Percentiles rank a stretch among this genome's conserved stretches.
Conservation (phyloP, 2,329 filamentous ascomycete genomes). For the Stagonosporopsis rhizophila region DNA sequence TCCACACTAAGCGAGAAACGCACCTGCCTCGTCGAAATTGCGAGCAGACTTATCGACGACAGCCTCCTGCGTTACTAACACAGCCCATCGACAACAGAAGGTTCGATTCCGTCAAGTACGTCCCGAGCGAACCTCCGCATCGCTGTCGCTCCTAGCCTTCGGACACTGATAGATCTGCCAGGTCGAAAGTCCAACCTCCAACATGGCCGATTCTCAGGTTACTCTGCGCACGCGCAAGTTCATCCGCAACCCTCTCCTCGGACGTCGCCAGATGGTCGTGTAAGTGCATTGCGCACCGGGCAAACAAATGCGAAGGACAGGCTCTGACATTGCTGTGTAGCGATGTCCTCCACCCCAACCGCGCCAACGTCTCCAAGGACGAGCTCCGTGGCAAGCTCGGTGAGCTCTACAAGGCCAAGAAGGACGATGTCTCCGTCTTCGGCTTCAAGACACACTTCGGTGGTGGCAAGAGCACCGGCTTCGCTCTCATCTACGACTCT, state of each 20-base stretch:
- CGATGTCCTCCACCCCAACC: conserved; percentile 99
- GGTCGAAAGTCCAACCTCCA: conserved; percentile 54
- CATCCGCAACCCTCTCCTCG: conserved; percentile 99
- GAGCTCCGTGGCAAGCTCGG: conserved; percentile 95
- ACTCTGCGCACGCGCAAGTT: conserved; percentile 94
- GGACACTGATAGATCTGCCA: conserved; percentile 31
- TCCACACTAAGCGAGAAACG: conserved; percentile 19
- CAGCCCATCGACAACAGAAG: conserved; percentile 37
- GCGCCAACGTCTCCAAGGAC: conserved; percentile 98
- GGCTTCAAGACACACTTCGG: conserved; percentile 98
- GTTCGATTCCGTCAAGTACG: conserved; percentile 47
- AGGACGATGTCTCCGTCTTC: conserved; percentile 97
- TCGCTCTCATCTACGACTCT: conserved; percentile 98
- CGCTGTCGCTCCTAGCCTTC: conserved; percentile 10
- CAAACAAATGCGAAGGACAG: conserved; percentile 24
- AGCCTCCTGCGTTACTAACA: conserved; percentile 33
- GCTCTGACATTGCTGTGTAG: conserved; percentile 60
- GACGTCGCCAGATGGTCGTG: conserved; percentile 99
- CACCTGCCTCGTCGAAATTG: conserved; percentile 13
- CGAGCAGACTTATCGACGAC: conserved; percentile 19
- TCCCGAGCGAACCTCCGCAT: conserved; percentile 20
- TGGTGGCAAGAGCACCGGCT: conserved; percentile 99
- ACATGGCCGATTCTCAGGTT: conserved; percentile 79
- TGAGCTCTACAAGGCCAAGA: conserved; percentile 96
- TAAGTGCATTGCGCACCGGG: conserved; percentile 57